phyloP scores from a whole-genome alignment of 768 basidiomycete species.

The Mycena crocata region DNA sequence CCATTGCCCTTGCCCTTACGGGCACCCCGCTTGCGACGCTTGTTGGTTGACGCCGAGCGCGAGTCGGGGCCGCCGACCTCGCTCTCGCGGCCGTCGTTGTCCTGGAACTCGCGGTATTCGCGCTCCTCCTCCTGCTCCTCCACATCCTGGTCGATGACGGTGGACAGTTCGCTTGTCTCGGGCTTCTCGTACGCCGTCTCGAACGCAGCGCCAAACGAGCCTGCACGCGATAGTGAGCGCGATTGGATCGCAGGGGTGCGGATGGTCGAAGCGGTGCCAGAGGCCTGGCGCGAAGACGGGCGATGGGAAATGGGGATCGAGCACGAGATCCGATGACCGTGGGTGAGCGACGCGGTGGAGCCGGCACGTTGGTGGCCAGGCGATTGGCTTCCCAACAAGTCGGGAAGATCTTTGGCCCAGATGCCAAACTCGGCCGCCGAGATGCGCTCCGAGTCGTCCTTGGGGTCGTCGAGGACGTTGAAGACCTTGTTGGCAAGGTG shows the following conservation, averaged over 20 bases:
- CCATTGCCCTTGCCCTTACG: conserved; percentile 84
- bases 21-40: conserved; percentile 85
- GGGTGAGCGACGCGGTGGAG: conserved; percentile 67
- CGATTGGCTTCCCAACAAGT: conserved; percentile 64
- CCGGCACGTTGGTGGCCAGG: conserved; percentile 67
- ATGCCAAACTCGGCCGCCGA: conserved; percentile 86
- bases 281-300: conserved; percentile 75
- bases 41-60: conserved; percentile 78
- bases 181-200: conserved; percentile 55
- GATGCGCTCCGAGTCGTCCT: conserved; percentile 74
- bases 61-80: conserved; percentile 55
- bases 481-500: conserved; percentile 90
- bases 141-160: conserved; percentile 64
- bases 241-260: conserved; percentile 65
- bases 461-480: conserved; percentile 75
- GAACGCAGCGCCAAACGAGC: conserved; percentile 65
- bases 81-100: conserved; percentile 46
- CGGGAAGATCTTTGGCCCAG: conserved; percentile 88
- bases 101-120: conserved; percentile 29
- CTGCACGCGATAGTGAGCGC: conserved; percentile 72
- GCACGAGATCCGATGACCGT: conserved; percentile 72
- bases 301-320: conserved; percentile 77
- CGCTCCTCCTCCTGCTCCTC: conserved; percentile 57
- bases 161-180: conserved; percentile 60
- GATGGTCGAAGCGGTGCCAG: conserved; percentile 55